Evolutionary conservation across 768 basidiomycete genomes (phyloP).

Genomic region (Mrakia blollopis): DNA sequence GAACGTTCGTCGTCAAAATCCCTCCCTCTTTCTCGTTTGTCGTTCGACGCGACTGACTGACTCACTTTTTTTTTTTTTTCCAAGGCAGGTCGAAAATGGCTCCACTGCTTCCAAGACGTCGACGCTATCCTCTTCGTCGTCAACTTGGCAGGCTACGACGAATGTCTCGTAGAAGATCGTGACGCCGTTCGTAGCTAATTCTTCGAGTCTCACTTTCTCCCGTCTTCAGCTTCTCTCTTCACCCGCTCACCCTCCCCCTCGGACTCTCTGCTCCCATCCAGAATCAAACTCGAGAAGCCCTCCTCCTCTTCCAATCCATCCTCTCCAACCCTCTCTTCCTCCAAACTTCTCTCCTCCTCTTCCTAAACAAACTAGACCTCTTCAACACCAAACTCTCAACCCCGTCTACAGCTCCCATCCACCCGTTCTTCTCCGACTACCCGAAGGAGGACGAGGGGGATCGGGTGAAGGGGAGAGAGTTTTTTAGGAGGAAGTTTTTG

Average conservation of each 20-base stretch:
- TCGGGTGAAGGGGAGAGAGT: neutral
- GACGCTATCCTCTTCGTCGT: neutral
- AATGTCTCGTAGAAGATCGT: neutral
- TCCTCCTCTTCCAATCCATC: slow-evolving; percentile 4
- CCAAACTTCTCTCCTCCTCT: neutral
- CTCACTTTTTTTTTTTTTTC: neutral
- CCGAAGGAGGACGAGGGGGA: neutral
- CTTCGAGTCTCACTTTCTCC: too few relatives aligned
- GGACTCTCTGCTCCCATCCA: too few relatives aligned
- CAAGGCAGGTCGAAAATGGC: neutral
- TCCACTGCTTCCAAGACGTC: neutral
- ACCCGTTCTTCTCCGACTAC: neutral
- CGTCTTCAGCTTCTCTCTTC: too few relatives aligned
- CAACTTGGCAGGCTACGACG: neutral
- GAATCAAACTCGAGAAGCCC: neutral
- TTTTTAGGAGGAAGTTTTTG: neutral
- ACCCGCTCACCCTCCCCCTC: too few relatives aligned
- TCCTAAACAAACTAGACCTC: neutral
- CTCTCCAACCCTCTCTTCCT: neutral
- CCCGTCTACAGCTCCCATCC: neutral
- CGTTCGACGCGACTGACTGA: too few relatives aligned
- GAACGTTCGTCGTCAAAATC: too few relatives aligned
- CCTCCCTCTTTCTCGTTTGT: too few relatives aligned
- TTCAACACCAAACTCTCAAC: neutral
- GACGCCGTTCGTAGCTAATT: neutral